Percentiles rank a stretch among this genome's conserved stretches.
These are phyloP conservation scores for Staphylotrichum longicolle DNA, from an alignment of 495 filamentous ascomycete genomes.

Conservation along the genomic window DNA sequence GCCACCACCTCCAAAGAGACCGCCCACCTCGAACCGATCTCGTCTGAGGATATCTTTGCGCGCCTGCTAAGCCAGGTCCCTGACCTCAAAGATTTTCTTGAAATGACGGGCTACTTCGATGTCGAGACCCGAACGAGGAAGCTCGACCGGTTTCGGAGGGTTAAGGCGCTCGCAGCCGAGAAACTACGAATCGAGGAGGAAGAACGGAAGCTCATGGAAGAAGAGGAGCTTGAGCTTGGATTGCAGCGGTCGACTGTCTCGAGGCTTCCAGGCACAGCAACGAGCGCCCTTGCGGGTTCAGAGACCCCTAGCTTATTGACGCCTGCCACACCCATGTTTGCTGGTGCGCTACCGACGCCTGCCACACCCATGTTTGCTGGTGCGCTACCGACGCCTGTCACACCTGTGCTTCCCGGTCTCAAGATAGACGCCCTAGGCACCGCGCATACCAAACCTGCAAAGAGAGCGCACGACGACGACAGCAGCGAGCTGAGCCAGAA, in stretches of 20 bases:
- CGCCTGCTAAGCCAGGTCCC: constrained; percentile 31
- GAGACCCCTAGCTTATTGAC: constrained; percentile 15
- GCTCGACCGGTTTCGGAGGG: constrained; percentile 46
- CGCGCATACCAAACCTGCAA: not conserved
- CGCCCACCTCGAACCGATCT: not conserved
- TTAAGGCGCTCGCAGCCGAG: constrained; percentile 44
- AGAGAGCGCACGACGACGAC: constrained; percentile 15
- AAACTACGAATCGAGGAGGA: constrained; percentile 40
- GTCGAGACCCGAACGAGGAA: constrained; percentile 46
- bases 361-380: too few relatives aligned
- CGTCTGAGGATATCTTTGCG: constrained; percentile 17
- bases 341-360: too few relatives aligned
- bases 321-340: not conserved
- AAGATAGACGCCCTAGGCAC: not conserved
- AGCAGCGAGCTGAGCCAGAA: constrained; percentile 5
- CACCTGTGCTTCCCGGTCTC: not conserved
- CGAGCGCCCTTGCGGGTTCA: constrained; percentile 14
- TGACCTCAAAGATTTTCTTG: constrained; percentile 60
- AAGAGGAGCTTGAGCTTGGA: constrained; percentile 30
- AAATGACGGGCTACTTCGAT: constrained; percentile 59
- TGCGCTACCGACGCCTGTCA: too few relatives aligned
- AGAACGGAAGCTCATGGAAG: constrained; percentile 31
- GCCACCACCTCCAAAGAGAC: not conserved
- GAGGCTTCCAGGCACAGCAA: constrained; percentile 12
- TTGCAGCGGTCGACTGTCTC: constrained; percentile 12